Evolutionary conservation across 257 asterid genomes (phyloP), one percentile per base, ranked within the genome.

Genomic region (Solanum raphanifolium): DNA sequence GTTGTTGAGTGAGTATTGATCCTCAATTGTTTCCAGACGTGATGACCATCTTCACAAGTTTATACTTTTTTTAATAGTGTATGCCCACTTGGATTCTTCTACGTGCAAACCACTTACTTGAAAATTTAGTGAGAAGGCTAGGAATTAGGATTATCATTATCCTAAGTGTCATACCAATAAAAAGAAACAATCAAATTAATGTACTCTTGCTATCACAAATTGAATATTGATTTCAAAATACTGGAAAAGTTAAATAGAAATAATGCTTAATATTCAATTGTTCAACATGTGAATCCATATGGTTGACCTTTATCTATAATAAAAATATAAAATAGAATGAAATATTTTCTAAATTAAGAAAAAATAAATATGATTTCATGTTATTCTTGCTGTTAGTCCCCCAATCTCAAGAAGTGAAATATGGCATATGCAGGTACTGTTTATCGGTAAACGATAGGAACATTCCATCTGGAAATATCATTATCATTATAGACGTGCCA

Each of bases 21-120:
- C 87, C 88, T 85, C 41, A 69, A 88, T 83, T 86, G 88, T 43
- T 43, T 79, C 41, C 73, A 43, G 89, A 92, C 94, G 96, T 94
- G 98, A 87, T 89, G 87, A 38, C 92, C 94, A 92, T 91, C 39
- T 48, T 46, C 69, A 46, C 2, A 16, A 81, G 41, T 81, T 81
- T 16, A 13, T 43, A 43, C 15, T 39, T 39, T n/a, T 36, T 78
- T 3, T 39, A 78, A 78, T 78, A 78, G 29, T 78, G 10, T 79
- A 8, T 43, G 36, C 27, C 68, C 20, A 29, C 69, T 3, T 48
- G 16, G 38, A 46, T 29, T 29, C 39, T 27, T 81, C 18, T 43
- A 48, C 69, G 85, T 81, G 85, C 85, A 46, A 48, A 46, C 68
- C 25, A 79, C 84, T 25, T 48, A 81, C 85, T 46, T 43, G 27